Evolutionary conservation across 805 yeast species (phyloP).

Genomic region (Nakazawaea ishiwadae): DNA sequence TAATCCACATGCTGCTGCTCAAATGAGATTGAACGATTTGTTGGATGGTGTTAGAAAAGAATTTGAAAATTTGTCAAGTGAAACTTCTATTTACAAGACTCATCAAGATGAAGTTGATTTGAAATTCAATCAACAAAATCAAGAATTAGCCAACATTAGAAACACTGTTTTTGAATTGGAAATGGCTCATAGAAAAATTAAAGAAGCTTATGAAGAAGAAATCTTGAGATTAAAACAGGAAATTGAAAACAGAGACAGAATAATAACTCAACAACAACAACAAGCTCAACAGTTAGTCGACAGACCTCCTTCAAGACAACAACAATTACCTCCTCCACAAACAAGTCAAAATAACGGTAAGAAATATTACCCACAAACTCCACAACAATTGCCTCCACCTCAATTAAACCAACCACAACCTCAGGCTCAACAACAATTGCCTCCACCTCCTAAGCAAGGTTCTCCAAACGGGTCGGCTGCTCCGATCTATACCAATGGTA

Average conservation of each 20-base stretch:
- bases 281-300: conserved; percentile 20
- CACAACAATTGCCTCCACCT: conserved; percentile 32
- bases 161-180: conserved; percentile 93
- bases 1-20: conserved; percentile 11
- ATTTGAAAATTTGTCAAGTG: conserved; percentile 78
- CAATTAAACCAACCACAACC: conserved; percentile 22
- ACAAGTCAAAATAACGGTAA: conserved; percentile 17
- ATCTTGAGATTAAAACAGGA: conserved; percentile 80
- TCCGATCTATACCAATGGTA: conserved; percentile 15
- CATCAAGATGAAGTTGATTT: conserved; percentile 92
- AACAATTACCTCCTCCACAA: conserved; percentile 20
- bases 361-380: conserved; percentile 19
- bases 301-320: conserved; percentile 7
- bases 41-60: conserved; percentile 91
- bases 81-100: conserved; percentile 78
- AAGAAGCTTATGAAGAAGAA: conserved; percentile 94
- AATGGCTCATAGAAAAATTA: conserved; percentile 89
- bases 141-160: conserved; percentile 89
- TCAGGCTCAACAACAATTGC: conserved; percentile 20
- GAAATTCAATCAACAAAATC: conserved; percentile 85
- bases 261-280: conserved; percentile 36
- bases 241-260: conserved; percentile 74
- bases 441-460: conserved; percentile 18
- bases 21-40: conserved; percentile 60
- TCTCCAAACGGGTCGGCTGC: conserved; percentile 13